Percentiles rank a stretch among this genome's conserved stretches.
Evolutionary conservation across 306 rosid species (phyloP).

Genomic region (Astragalus glycyphyllos): DNA sequence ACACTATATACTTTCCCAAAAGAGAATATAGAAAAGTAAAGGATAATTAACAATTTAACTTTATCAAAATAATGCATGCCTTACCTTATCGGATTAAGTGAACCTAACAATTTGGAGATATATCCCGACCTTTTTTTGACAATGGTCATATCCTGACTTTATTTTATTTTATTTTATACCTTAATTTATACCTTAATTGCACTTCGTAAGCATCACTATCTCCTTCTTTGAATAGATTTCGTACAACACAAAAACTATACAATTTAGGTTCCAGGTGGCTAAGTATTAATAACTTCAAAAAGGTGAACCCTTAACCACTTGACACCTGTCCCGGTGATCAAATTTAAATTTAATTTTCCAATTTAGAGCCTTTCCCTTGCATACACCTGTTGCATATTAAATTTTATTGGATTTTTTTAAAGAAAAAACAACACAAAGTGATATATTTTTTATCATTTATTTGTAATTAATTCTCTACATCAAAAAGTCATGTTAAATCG

Average conservation of each 20-base stretch:
- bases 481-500: background rate
- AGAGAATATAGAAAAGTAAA: too few species aligned
- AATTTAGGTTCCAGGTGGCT: conserved; percentile 34
- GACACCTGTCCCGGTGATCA: conserved; percentile 36
- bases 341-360: background rate
- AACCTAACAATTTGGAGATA: background rate
- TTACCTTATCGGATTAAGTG: too few species aligned
- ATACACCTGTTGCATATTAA: background rate
- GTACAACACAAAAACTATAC: background rate
- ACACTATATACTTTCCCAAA: too few species aligned
- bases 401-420: too few species aligned
- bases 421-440: too few species aligned
- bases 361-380: background rate
- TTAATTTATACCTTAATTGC: background rate
- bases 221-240: background rate
- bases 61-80: too few species aligned
- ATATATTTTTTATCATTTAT: background rate
- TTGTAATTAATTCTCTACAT: too few species aligned
- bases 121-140: too few species aligned
- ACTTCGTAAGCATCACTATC: background rate
- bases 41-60: too few species aligned
- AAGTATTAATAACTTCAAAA: conserved; percentile 3
- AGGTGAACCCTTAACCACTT: background rate
- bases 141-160: background rate
- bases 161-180: background rate